These are phyloP conservation scores for Daldinia loculata DNA, from an alignment of 495 filamentous ascomycete species.

Conservation along the genomic window DNA sequence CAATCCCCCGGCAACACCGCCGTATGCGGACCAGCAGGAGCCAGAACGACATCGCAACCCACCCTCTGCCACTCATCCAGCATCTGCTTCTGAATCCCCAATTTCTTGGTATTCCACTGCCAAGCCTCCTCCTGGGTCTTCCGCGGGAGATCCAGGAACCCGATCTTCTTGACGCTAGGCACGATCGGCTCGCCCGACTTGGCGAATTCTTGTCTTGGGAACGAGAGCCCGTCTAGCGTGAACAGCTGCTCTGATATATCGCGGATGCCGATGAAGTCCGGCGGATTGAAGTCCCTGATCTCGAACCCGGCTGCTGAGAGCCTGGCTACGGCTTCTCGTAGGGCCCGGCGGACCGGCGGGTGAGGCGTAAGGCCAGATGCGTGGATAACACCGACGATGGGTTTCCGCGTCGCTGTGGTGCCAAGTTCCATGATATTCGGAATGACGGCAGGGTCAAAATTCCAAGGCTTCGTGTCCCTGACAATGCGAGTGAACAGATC, in stretches of 20 bases:
- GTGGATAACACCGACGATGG: conserved; percentile 56
- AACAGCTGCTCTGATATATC: conserved; percentile 46
- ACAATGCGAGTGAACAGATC: conserved; percentile 37
- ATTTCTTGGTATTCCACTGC: conserved; percentile 46
- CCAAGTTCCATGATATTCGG: conserved; percentile 37
- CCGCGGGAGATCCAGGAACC: conserved; percentile 42
- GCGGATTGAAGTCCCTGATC: conserved; percentile 27
- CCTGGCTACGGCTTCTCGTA: conserved; percentile 38
- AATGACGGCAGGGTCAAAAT: conserved; percentile 41
- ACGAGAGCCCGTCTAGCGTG: conserved; percentile 48
- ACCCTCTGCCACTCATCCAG: conserved; percentile 47
- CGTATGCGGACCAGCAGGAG: conserved; percentile 46
- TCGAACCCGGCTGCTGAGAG: conserved; percentile 39
- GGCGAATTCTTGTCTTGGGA: conserved; percentile 42
- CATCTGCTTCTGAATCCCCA: conserved; percentile 42
- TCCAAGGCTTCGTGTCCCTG: conserved; percentile 41
- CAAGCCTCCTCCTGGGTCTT: conserved; percentile 48
- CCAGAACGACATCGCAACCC: conserved; percentile 45
- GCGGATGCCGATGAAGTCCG: conserved; percentile 35
- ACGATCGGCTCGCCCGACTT: conserved; percentile 46
- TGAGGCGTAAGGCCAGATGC: conserved; percentile 44
- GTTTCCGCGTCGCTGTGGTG: conserved; percentile 23
- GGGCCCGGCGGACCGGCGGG: conserved; percentile 35
- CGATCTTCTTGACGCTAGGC: conserved; percentile 44
- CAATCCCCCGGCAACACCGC: conserved; percentile 44